Base-by-base conservation (phyloP, 495 filamentous ascomycete genomes). In the Bacidia rubella region DNA sequence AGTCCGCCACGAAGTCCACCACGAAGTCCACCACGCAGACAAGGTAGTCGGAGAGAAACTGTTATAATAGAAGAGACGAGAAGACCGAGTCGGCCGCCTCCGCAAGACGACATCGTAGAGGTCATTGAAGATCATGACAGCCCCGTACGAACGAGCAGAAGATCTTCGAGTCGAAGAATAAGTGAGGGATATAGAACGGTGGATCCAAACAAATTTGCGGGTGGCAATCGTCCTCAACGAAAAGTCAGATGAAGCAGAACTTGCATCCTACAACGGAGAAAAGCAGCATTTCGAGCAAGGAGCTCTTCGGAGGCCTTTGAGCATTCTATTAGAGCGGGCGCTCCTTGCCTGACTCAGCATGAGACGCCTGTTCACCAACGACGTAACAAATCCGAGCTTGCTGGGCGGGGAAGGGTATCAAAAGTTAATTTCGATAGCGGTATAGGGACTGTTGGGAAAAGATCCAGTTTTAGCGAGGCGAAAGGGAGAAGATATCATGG, bases 111-210 rank as follows among this genome's bases (percentile, higher is more conserved):
- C 22, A 57, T 65, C 41, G 65, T 70, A n/a, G 63, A 69, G 52
- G 66, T 68, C n/a, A 60, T 65, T 32, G 67, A 70, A 54, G 68
- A 70, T 55, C 56, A 58, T 47, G 41, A 44, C 19, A 59, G 59
- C 24, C 55, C 56, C 17, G 47, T 23, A 38, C 54, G 51, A 42
- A 47, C 51, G 25, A 60, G 57, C 47, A 51, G 49, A 43, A 57
- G 57, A 32, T 56, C 35, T 40, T 29, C 26, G 20, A 57, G 58
- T 44, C 53, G 56, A 27, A 57, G 54, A 24, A 4, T 35, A 20
- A 54, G 49, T 26, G 15, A 15, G 5, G 64, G 65, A 15, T 63
- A 57, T 54, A 60, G 63, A 47, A 58, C 53, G 44, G 60, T 68
- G 17, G 65, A 70, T 62, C 65, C 67, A 22, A 57, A 59, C 38